Base-by-base conservation (phyloP, 1,284 basidiomycete genomes). In the Tylopilus sp. region DNA sequence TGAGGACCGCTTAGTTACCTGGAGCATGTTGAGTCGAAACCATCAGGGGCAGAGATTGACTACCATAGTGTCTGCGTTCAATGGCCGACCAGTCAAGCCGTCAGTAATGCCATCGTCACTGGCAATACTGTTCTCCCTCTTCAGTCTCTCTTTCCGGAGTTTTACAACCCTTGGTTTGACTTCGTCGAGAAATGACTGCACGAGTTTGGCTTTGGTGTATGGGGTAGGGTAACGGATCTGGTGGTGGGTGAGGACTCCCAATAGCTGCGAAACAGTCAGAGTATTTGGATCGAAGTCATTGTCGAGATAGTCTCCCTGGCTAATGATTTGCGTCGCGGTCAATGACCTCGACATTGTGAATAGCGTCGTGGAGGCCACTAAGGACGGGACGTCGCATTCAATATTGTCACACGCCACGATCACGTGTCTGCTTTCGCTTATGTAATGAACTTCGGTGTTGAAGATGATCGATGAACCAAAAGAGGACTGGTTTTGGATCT, bases 181-280 rank as follows among this genome's bases (percentile, higher is more conserved):
- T 66, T 91, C 76, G 30, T 84, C 75, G 51, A 92, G 82, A 70
- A 94, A 98, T 4, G 86, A 71, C 34, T 82, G 74, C 10, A 97
- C 79, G 21, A 98, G 81, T 59, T 91, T 92, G 6, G 84, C 75
- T 70, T 98, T 98, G 54, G 89, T 91, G 59, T 89, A 86, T 1
- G 83, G 82, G 3, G 84, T 79, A 6, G 89, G 82, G 68, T 87
- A 91, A 28, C 75, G 73, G 59, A 96, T 74, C 54, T 86, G 81
- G 70, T 98, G 91, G 61, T 86, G 86, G 34, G 87, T 81, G 44
- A 98, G 77, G 47, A 97, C 71, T 42, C 86, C 86, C 11, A 91
- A 76, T 6, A 96, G 74, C 61, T 94, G 88, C 13, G 89, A 78
- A 30, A 95, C 81, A 6, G 86, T 96, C 51, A 95, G 79, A 2